Evolutionary conservation across 768 basidiomycete genomes (phyloP).

Genomic region (Kwoniella bestiolae): DNA sequence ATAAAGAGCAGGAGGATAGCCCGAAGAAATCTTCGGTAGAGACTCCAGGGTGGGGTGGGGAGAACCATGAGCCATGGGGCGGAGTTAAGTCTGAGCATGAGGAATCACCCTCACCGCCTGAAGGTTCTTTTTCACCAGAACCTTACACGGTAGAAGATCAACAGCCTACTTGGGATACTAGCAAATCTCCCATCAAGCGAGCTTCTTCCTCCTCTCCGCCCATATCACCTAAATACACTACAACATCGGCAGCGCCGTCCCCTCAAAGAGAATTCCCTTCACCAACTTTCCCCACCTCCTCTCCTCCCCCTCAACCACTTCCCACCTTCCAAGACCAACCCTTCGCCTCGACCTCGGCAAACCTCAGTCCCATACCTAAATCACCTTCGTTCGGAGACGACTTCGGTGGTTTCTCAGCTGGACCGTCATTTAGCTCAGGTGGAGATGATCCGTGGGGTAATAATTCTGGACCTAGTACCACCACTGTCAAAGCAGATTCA

Average conservation of each 20-base stretch:
- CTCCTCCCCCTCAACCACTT: neutral
- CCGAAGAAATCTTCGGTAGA: neutral
- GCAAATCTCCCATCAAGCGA: neutral
- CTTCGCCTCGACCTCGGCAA: neutral
- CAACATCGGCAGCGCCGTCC: neutral
- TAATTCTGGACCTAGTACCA: constrained; percentile 1
- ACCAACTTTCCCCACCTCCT: neutral
- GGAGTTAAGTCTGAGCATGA: neutral
- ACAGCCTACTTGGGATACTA: neutral
- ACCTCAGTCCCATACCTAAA: constrained; percentile 21
- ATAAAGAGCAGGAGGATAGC: neutral
- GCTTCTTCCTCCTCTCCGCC: neutral
- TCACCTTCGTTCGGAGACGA: constrained; percentile 42
- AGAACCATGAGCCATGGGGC: neutral
- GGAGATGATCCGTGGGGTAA: constrained; percentile 30
- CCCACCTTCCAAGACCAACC: constrained; percentile 1
- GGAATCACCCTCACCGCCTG: neutral
- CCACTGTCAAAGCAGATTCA: neutral
- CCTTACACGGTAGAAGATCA: neutral
- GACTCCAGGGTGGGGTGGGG: constrained; percentile 6
- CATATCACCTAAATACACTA: neutral
- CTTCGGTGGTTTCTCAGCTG: constrained; percentile 38
- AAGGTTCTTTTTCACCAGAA: neutral
- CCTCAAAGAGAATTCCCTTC: neutral
- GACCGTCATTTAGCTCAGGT: constrained; percentile 2